Evolutionary conservation across 805 yeast species (phyloP), one percentile per base, ranked within the genome.

Genomic region (Saccharomyces paradoxus): DNA sequence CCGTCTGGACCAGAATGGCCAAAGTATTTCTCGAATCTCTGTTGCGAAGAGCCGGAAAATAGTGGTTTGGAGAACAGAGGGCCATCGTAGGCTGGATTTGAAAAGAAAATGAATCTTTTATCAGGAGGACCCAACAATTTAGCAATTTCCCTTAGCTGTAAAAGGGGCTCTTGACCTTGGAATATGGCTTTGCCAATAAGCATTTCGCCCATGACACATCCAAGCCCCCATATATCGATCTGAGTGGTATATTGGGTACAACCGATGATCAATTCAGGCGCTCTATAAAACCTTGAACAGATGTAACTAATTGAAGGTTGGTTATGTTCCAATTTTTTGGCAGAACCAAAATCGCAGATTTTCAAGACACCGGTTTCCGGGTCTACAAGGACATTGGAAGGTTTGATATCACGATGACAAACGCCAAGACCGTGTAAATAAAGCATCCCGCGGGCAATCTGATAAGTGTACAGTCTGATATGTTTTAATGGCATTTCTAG

Each of bases 171-270:
- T 62, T 84, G 88, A 49, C 99, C 98, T 71, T 91, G 96, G 74
- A 94, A 94, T n/a, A 94, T 82, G 0, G 98, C 96, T 67, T 82
- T 84, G 14, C 97, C 97, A 58, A 90, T 79, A 54, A 86, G 78
- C 88, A 94, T 84, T 72, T 94, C 99, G 13, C 97, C 97, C 56
- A 94, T 74, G 37, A 94, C 96, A 74, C 99, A 92, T 0, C 98
- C 99, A 56, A 92, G 76, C 17, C 97, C 96, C 99, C 99, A 94
- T 64, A 91, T 86, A 70, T 94, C 99, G 56, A 94, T 92, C 65
- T 90, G 88, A 2, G 95, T 85, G 3, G 95, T 82, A 70, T 94
- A 94, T 41, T 84, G 79, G 56, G 91, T 82, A 62, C 90, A 86
- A 1, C 99, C 99, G 53, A 94, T 83, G 66, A 94, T 87, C 56